phyloP scores from a whole-genome alignment of 306 rosid genomes.

The Gynostemma pentaphyllum region DNA sequence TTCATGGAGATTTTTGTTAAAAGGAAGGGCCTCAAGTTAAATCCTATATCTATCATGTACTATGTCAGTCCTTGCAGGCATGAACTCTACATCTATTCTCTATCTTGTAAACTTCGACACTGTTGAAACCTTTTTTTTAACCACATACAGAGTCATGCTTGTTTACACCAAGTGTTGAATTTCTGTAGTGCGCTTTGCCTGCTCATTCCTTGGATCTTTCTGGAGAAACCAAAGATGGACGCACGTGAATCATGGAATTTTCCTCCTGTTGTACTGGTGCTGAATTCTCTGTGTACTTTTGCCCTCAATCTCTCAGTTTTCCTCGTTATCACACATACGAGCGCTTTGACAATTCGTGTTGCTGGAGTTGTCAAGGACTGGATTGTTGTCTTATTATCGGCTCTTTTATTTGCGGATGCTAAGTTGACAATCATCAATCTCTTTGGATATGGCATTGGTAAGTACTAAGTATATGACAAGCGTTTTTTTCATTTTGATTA shows the following conservation, averaged over 20 bases:
- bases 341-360: conserved; percentile 97
- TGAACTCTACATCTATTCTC: conserved; percentile 5
- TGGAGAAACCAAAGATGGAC: conserved; percentile 84
- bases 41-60: conserved; percentile 89
- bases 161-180: background rate
- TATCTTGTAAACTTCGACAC: background rate
- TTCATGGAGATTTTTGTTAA: conserved; percentile 98
- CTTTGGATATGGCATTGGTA: conserved; percentile 88
- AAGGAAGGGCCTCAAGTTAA: conserved; percentile 87
- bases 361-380: conserved; percentile 99
- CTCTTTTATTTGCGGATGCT: conserved; percentile 86
- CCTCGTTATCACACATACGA: conserved; percentile 92
- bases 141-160: background rate
- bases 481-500: too few species aligned
- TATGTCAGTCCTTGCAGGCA: conserved; percentile 99
- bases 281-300: conserved; percentile 90
- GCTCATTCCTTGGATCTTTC: conserved; percentile 86
- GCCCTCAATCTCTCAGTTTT: conserved; percentile 96
- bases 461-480: conserved; percentile 34
- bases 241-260: conserved; percentile 74
- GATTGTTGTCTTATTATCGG: conserved; percentile 92
- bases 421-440: conserved; percentile 84
- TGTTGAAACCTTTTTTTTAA: background rate
- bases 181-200: conserved; percentile 86
- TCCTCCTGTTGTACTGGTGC: conserved; percentile 62